These are phyloP conservation scores for Cyberlindnera xylosilytica DNA, from an alignment of 805 yeast species.

Conservation along the genomic window DNA sequence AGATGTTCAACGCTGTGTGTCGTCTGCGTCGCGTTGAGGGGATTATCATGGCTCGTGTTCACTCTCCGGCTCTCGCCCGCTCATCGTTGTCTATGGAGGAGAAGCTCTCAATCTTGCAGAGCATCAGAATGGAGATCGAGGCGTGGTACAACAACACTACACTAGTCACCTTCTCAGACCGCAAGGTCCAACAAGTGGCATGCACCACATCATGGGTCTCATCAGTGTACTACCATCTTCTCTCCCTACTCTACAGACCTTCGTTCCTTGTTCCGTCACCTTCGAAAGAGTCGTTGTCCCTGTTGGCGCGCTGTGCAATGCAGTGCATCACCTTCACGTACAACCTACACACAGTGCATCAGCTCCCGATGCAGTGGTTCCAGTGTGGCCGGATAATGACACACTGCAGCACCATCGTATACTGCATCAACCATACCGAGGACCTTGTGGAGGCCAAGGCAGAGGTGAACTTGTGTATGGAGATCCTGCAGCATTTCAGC, in stretches of 20 bases:
- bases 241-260: constrained; percentile 47
- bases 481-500: constrained; percentile 42
- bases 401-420: constrained; percentile 44
- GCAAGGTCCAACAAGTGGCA: constrained; percentile 11
- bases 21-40: constrained; percentile 47
- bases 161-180: constrained; percentile 16
- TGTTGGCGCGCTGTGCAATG: constrained; percentile 42
- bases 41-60: constrained; percentile 41
- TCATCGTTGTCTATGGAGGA: constrained; percentile 6
- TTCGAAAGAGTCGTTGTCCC: constrained; percentile 35
- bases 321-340: constrained; percentile 45
- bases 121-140: constrained; percentile 29
- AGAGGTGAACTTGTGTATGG: constrained; percentile 43
- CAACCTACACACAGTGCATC: constrained; percentile 40
- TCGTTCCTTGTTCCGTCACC: constrained; percentile 47
- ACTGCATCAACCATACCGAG: constrained; percentile 35
- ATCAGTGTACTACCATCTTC: constrained; percentile 43
- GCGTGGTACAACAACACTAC: constrained; percentile 31
- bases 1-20: constrained; percentile 40
- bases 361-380: constrained; percentile 49
- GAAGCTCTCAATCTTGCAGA: constrained; percentile 2
- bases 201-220: constrained; percentile 32
- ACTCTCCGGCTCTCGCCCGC: constrained; percentile 40
- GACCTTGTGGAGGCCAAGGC: constrained; percentile 30
- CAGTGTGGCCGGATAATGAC: constrained; percentile 44